Conservation (phyloP, 202 grass and related monocot genomes). For the Digitaria exilis region DNA sequence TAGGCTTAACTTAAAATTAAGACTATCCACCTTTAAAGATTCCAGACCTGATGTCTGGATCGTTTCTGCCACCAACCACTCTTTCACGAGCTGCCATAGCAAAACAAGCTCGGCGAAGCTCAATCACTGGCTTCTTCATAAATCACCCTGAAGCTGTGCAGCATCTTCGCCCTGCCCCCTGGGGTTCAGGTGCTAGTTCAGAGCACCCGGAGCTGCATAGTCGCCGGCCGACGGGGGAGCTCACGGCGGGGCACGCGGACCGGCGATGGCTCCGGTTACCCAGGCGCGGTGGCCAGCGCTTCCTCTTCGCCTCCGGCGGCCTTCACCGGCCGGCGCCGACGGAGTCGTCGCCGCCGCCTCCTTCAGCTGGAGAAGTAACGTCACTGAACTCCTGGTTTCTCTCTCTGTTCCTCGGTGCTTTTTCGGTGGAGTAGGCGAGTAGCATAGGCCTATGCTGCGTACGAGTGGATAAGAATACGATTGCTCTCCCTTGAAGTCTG, state of each 20-base stretch:
- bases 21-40: neutral
- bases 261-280: slow-evolving; percentile 9
- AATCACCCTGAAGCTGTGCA: neutral
- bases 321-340: neutral
- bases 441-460: too few species aligned
- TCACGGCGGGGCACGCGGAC: neutral
- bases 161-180: neutral
- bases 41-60: neutral
- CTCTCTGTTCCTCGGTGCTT: neutral
- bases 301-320: slow-evolving; percentile 7
- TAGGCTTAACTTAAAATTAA: neutral
- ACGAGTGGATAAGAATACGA: slow-evolving; percentile 1
- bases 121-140: neutral
- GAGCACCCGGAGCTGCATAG: neutral
- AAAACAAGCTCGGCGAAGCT: neutral
- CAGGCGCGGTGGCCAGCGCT: neutral
- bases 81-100: neutral
- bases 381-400: neutral
- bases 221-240: neutral
- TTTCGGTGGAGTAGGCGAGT: neutral
- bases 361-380: slow-evolving; percentile 30
- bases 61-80: slow-evolving; percentile 13
- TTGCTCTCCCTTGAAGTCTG: neutral
- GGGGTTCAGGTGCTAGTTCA: neutral
- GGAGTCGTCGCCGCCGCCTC: neutral